phyloP scores from a whole-genome alignment of 148 eudicot genomes.

The Chenopodium quinoa region DNA sequence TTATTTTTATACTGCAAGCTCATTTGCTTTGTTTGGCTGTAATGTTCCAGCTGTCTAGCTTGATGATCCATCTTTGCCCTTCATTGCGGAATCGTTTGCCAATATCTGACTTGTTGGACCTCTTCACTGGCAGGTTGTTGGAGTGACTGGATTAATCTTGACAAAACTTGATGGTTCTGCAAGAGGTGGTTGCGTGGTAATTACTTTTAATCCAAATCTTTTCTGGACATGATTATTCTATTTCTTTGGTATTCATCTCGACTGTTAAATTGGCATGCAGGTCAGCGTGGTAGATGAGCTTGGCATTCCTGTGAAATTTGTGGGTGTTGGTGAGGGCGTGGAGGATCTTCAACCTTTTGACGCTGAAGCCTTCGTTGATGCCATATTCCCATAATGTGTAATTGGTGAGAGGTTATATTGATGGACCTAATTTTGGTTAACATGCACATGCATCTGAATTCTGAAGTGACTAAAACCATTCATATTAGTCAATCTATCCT shows the following conservation, averaged over 20 bases:
- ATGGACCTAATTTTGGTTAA: slow-evolving; percentile 1
- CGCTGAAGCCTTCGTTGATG: slow-evolving; percentile 81
- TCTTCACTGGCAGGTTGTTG: slow-evolving; percentile 65
- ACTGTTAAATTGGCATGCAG: slow-evolving; percentile 36
- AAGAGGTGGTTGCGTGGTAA: slow-evolving; percentile 99
- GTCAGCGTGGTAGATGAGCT: slow-evolving; percentile 97
- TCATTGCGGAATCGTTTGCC: neutral
- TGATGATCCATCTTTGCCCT: neutral
- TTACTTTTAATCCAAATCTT: slow-evolving; percentile 10
- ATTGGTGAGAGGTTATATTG: slow-evolving; percentile 18
- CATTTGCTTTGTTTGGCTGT: neutral
- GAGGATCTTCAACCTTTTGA: slow-evolving; percentile 98
- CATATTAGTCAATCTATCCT: neutral
- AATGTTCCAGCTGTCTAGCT: neutral
- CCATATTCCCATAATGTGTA: slow-evolving; percentile 65
- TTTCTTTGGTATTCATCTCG: neutral
- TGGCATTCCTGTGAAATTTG: slow-evolving; percentile 97
- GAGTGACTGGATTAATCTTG: slow-evolving; percentile 86
- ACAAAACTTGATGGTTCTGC: slow-evolving; percentile 99
- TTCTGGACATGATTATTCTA: neutral
- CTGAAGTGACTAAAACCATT: neutral
- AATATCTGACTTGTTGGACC: slow-evolving; percentile 17
- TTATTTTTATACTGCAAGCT: neutral
- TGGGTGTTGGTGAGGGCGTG: slow-evolving; percentile 96
- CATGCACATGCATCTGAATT: neutral